phyloP scores from a whole-genome alignment of 2,329 filamentous ascomycete species.

The Phialophora verrucosa region DNA sequence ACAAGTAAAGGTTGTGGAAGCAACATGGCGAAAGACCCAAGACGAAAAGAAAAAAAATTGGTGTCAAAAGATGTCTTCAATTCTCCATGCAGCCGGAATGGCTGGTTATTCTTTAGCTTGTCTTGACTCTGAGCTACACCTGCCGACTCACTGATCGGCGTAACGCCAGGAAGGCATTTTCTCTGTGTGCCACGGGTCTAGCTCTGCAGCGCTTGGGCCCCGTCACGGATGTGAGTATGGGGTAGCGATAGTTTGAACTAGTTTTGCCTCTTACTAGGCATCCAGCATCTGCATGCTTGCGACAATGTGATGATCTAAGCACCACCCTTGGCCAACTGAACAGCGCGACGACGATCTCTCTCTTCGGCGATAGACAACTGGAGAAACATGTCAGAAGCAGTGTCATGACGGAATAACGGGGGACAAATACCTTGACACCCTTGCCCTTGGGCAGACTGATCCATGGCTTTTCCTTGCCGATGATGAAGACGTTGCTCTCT shows the following conservation, averaged over 20 bases:
- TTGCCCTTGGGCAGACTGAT: constrained; percentile 99
- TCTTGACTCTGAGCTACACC: neutral
- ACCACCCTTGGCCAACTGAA: constrained; percentile 39
- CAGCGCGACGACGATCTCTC: constrained; percentile 93
- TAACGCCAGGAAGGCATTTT: neutral
- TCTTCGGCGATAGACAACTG: constrained; percentile 96
- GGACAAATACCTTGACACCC: constrained; percentile 80
- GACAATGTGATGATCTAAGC: constrained; percentile 16
- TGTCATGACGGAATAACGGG: constrained; percentile 18
- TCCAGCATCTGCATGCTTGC: neutral
- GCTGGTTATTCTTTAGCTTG: neutral
- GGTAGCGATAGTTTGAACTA: neutral
- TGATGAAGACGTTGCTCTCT: constrained; percentile 99
- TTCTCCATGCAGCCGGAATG: neutral
- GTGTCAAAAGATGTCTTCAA: neutral
- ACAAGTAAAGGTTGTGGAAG: constrained; percentile 13
- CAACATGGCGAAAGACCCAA: neutral
- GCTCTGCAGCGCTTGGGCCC: neutral
- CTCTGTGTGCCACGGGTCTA: neutral
- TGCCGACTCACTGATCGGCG: neutral
- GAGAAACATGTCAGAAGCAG: constrained; percentile 26
- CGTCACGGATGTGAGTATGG: neutral
- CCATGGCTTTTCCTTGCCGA: constrained; percentile 98
- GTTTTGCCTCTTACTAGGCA: neutral
- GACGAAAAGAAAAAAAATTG: too few species aligned